Evolutionary conservation across 345 rosid species (phyloP).

Genomic region (Citrus unshiu): DNA sequence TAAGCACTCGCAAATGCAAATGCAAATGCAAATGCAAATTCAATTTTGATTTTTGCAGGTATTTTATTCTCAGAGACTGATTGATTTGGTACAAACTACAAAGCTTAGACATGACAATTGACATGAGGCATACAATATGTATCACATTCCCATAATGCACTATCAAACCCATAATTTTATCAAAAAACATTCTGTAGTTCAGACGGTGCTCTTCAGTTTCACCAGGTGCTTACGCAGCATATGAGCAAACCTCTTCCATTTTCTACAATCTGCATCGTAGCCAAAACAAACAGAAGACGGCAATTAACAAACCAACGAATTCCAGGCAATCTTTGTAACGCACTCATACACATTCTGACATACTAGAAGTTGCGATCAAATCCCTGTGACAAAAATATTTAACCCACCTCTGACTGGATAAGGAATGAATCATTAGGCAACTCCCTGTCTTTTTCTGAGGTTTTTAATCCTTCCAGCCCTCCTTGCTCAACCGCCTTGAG

Average conservation of each 20-base stretch:
- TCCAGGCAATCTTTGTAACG: background rate
- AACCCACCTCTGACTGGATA: background rate
- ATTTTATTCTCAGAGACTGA: background rate
- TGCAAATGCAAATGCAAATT: too few relatives aligned
- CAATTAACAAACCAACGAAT: background rate
- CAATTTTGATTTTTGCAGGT: background rate
- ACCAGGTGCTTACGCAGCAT: background rate
- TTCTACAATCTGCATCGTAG: background rate
- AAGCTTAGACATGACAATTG: background rate
- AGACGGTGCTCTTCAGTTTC: background rate
- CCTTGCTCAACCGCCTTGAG: conserved; percentile 64
- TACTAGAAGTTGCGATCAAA: background rate
- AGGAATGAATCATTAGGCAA: background rate
- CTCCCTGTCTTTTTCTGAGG: background rate
- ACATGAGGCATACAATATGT: too few relatives aligned
- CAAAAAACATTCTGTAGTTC: background rate
- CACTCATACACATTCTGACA: background rate
- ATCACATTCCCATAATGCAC: background rate
- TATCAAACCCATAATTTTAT: too few relatives aligned
- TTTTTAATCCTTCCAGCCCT: conserved; percentile 77
- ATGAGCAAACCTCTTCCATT: background rate
- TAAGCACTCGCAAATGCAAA: too few relatives aligned
- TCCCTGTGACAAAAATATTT: background rate
- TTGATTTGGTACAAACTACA: background rate
- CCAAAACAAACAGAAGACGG: background rate